These are phyloP conservation scores for Closterium sp. DNA, from an alignment of 139 green algal species.

Conservation along the genomic window DNA sequence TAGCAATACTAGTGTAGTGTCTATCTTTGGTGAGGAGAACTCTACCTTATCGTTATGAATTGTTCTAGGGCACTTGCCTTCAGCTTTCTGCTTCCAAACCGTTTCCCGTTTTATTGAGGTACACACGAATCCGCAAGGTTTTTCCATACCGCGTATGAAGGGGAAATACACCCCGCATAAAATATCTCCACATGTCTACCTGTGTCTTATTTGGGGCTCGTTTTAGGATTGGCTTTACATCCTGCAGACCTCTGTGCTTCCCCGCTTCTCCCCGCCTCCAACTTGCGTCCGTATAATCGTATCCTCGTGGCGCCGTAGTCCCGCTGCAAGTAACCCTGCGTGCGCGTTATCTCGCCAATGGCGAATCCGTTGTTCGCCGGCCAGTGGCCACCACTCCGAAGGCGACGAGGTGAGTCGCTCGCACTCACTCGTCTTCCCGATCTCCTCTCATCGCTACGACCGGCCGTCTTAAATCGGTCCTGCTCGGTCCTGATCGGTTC, in stretches of 20 bases:
- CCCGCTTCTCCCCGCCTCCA: not conserved
- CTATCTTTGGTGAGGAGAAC: no score
- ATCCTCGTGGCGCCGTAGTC: not conserved
- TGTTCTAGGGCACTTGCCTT: no score
- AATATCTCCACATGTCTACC: not conserved
- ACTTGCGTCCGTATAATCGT: not conserved
- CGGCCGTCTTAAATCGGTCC: not conserved
- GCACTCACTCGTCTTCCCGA: not conserved
- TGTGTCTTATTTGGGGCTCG: not conserved
- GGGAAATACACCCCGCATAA: no score
- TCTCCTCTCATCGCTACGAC: not conserved
- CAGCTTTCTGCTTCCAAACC: no score
- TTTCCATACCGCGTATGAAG: no score
- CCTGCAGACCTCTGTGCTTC: no score
- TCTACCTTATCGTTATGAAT: no score
- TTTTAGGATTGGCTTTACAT: no score
- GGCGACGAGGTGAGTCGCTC: not conserved
- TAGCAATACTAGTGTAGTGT: no score
- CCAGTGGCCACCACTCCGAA: not conserved
- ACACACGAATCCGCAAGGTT: no score
- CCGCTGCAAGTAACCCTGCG: not conserved
- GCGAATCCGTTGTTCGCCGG: not conserved
- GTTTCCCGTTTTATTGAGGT: no score
- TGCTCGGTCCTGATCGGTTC: not conserved
- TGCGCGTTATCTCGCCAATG: not conserved